Percentiles rank a stretch among this genome's conserved stretches.
phyloP scores from a whole-genome alignment of 2,329 filamentous ascomycete species.

The Penicillium sp. region DNA sequence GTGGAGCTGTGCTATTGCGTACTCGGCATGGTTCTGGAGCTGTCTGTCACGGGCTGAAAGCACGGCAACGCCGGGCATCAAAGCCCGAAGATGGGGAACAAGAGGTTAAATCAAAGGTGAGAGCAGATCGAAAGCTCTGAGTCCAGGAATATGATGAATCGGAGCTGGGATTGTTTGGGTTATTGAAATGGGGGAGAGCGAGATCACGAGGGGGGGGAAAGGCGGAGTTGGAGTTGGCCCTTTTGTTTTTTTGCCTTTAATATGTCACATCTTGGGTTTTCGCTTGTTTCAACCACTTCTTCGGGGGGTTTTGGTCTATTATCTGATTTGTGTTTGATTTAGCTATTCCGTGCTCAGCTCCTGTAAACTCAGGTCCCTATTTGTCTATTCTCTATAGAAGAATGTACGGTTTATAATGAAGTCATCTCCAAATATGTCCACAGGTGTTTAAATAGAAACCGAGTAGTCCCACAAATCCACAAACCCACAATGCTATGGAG shows the following conservation, averaged over 20 bases:
- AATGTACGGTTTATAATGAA: background rate
- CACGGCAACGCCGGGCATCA: slow-evolving; percentile 29
- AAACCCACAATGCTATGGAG: background rate
- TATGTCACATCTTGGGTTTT: background rate
- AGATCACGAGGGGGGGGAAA: slow-evolving; percentile 18
- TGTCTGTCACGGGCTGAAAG: slow-evolving; percentile 21
- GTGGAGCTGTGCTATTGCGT: slow-evolving; percentile 6
- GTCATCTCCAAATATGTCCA: background rate
- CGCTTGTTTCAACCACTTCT: background rate
- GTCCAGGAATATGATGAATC: slow-evolving; percentile 10
- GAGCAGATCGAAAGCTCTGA: slow-evolving; percentile 1
- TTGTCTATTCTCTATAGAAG: background rate
- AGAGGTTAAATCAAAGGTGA: slow-evolving; percentile 3
- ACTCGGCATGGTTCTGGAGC: slow-evolving; percentile 38
- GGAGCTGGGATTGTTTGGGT: slow-evolving; percentile 7
- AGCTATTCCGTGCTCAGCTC: background rate
- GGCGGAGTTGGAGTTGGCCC: slow-evolving; percentile 19
- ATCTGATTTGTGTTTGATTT: background rate
- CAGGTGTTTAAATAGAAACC: background rate
- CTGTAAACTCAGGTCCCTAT: background rate
- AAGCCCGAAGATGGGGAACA: slow-evolving; percentile 16
- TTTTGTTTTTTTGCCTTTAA: slow-evolving; percentile 11
- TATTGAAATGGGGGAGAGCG: slow-evolving; percentile 2
- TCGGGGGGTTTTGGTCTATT: background rate
- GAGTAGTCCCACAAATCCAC: background rate